phyloP scores from a whole-genome alignment of 2,329 filamentous ascomycete species.

The Epichloe aotearoae region DNA sequence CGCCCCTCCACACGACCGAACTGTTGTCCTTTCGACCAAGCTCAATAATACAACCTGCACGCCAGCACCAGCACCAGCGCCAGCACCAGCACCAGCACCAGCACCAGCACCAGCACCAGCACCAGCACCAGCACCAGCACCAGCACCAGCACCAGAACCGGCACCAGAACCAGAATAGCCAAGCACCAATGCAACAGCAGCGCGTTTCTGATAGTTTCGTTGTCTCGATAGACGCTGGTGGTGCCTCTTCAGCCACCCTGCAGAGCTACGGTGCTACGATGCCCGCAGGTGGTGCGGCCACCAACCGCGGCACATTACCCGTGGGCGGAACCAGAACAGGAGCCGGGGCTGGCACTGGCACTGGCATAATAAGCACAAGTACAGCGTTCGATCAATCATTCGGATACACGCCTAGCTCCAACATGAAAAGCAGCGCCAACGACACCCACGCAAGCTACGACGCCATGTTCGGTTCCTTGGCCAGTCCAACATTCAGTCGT shows the following conservation, averaged over 20 bases:
- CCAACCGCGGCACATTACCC: background rate
- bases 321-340: background rate
- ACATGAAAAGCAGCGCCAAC: background rate
- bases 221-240: background rate
- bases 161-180: background rate
- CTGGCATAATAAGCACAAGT: background rate
- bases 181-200: slow-evolving; percentile 9
- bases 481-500: slow-evolving; percentile 40
- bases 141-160: background rate
- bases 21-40: background rate
- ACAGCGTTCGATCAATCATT: slow-evolving; percentile 17
- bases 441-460: slow-evolving; percentile 27
- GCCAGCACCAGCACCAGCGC: background rate
- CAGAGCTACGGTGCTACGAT: slow-evolving; percentile 14
- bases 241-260: background rate
- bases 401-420: slow-evolving; percentile 19
- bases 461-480: slow-evolving; percentile 45
- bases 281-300: background rate
- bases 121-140: background rate
- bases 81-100: background rate
- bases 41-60: background rate
- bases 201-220: background rate
- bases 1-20: background rate
- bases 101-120: background rate
- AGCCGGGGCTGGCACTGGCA: too few species aligned